Evolutionary conservation across 371 early-diverging fungal species (phyloP), one percentile per base, ranked within the genome.

Genomic region (Conidiobolus incongruus): DNA sequence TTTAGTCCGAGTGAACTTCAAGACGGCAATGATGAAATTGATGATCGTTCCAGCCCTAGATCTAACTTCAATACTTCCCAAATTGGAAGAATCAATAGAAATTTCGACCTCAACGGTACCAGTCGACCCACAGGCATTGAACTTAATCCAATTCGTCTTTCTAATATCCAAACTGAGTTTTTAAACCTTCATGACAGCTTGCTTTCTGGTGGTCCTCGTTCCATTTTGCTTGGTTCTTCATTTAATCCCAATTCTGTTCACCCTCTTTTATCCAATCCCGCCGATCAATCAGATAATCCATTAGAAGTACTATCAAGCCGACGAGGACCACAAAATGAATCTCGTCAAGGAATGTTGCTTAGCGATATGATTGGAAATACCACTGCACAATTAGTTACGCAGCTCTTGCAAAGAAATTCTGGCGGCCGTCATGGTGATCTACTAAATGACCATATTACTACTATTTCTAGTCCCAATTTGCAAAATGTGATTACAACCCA

Each of bases 361-460:
- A 26, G 26, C 8, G 26, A 26, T 26, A 26, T 26, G 8, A 4
- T 26, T 26, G 26, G 8, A 26, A 26, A 26, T 4, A 4, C 26
- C 8, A 26, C 8, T 4, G 26, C 26, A 4, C 26, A 26, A 26
- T 26, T 26, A 26, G 26, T 26, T 26, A 26, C 26, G 26, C 26
- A 26, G 26, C 26, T 26, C 26, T 26, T 26, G 8, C 26, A 26
- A 26, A 26, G 26, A 26, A 26, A 26, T 8, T 26, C 26, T 26
- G 26, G 26, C 8, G 26, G 26, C 26, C 52, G 58, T 35, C 60
- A 62, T 36, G 60, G 60, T 11, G 47, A 45, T 19, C 61, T 64
- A 17, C 52, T 59, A 22, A 60, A 68, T 32, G 55, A 70, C 44
- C 66, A 72, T 30, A 59, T 68, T 13, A 72, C 70, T 45, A 49